Evolutionary conservation across 345 rosid genomes (phyloP), one percentile per base, ranked within the genome.

Genomic region (Jatropha curcas): DNA sequence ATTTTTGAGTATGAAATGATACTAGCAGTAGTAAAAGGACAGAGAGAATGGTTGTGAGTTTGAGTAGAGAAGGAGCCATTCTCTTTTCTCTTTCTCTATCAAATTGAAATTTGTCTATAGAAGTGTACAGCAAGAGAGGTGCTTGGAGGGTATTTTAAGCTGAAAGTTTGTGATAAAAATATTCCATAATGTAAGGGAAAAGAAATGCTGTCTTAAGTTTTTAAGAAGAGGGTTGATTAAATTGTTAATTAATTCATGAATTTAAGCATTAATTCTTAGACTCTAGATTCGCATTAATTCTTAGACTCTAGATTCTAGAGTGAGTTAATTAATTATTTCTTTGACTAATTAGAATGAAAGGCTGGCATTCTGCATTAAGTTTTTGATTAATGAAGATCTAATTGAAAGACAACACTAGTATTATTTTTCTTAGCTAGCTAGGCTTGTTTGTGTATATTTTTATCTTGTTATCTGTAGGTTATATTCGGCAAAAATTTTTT

Each of bases 11-110:
- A 34, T 43, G 57, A 7, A 66, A 41, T 41, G 13, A 7, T 41
- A 41, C 1, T 52, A 56, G 28, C 30, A 77, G 11, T 5, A 73
- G 75, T 8, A 74, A 65, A n/a, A 71, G 50, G 55, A 67, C 19
- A 50, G 41, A 65, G 65, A 73, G 53, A 60, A 80, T 68, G 82
- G 79, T 25, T 19, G 81, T 57, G 71, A 68, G 73, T 14, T 70
- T 71, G 79, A 74, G 77, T 56, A 61, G 56, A 62, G 74, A 19
- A 17, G 24, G 28, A n/a, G 72, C 75, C 75, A 72, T 74, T 66
- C 68, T 79, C 74, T 74, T 66, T 65, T 79, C 74, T 70, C 65
- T 46, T 28, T 25, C 20, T 2, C 48, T 33, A 0, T 5, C 22
- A 30, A n/a, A 33, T 2, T 17, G 45, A 34, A 45, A 22, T 6